Evolutionary conservation across 345 rosid species (phyloP).

Genomic region (Eucalyptus shirleyi): DNA sequence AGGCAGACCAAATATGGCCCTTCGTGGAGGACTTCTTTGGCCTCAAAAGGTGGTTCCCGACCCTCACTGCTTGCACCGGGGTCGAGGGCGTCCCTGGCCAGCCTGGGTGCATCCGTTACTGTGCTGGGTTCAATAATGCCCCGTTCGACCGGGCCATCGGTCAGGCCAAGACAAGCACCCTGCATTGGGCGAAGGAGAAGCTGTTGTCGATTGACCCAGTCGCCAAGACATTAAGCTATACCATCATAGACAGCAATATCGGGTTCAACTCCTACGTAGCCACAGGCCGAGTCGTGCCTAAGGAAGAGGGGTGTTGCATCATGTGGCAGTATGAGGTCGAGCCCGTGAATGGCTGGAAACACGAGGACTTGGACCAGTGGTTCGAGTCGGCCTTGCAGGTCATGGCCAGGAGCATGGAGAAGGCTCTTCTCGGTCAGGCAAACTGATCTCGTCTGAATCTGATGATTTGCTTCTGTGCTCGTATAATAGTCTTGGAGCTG

Average conservation of each 20-base stretch:
- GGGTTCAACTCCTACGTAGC: constrained; percentile 23
- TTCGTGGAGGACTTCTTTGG: constrained; percentile 36
- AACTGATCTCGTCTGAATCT: background rate
- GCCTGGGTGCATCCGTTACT: constrained; percentile 35
- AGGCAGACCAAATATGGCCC: constrained; percentile 33
- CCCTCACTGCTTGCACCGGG: constrained; percentile 15
- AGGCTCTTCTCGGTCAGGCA: background rate
- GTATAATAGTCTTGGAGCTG: background rate
- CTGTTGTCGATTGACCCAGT: background rate
- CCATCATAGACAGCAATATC: constrained; percentile 23
- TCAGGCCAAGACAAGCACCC: background rate
- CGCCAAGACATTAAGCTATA: constrained; percentile 5
- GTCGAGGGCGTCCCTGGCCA: constrained; percentile 22
- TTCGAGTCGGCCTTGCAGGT: constrained; percentile 14
- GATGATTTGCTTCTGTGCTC: background rate
- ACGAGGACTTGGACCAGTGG: constrained; percentile 22
- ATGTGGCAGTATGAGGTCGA: constrained; percentile 32
- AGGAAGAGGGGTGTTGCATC: constrained; percentile 11
- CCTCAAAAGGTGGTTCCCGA: constrained; percentile 40
- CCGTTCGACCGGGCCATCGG: background rate
- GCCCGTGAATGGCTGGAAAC: constrained; percentile 23
- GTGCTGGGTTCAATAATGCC: constrained; percentile 30
- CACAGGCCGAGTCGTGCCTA: constrained; percentile 1
- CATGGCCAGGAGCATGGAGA: constrained; percentile 32
- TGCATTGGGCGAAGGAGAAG: constrained; percentile 37